Conservation (phyloP, 176 grass and related monocot species). For the Cenchrus fungigraminus region DNA sequence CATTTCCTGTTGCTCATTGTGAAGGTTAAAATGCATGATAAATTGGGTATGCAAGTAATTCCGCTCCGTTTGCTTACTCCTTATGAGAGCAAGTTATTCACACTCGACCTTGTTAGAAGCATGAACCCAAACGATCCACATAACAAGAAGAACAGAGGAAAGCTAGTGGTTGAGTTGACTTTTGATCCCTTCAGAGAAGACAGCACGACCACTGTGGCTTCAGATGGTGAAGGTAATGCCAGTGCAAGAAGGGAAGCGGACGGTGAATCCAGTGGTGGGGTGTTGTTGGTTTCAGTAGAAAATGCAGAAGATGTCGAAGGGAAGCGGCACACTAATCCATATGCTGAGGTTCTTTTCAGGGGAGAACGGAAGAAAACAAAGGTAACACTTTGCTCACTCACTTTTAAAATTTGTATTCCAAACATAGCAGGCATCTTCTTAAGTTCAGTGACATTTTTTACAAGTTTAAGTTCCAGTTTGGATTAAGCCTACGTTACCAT, state of each 20-base stretch:
- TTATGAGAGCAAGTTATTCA: conserved; percentile 73
- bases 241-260: conserved; percentile 27
- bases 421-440: background rate
- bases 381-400: conserved; percentile 30
- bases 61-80: conserved; percentile 74
- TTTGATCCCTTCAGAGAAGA: conserved; percentile 93
- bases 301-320: conserved; percentile 87
- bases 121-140: conserved; percentile 81
- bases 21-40: conserved; percentile 93
- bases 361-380: conserved; percentile 87
- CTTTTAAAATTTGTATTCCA: background rate
- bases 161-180: conserved; percentile 77
- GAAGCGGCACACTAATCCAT: conserved; percentile 85
- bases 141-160: conserved; percentile 86
- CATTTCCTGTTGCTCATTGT: background rate
- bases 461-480: background rate
- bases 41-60: conserved; percentile 89
- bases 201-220: conserved; percentile 33
- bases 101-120: conserved; percentile 80
- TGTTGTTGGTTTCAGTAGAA: conserved; percentile 74
- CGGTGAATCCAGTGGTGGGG: conserved; percentile 42
- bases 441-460: background rate
- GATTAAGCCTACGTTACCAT: background rate
- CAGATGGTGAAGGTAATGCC: conserved; percentile 48
- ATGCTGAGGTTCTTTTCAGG: conserved; percentile 70